Base-by-base conservation (phyloP, 2,329 filamentous ascomycete species). In the Pestalotiopsis sp. region DNA sequence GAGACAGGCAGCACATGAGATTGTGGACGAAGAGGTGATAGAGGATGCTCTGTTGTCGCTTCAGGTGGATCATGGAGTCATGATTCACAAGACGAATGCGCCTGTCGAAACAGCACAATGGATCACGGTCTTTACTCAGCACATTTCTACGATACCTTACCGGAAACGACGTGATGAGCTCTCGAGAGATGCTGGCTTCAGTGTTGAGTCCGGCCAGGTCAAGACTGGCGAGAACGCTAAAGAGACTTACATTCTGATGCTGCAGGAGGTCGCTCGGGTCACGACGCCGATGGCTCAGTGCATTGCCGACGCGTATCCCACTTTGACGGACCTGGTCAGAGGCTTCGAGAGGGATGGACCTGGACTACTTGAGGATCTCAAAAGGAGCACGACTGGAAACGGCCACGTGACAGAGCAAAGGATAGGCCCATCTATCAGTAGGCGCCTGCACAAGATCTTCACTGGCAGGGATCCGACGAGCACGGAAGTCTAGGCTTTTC, bases 121-220 rank as follows among this genome's bases (percentile, higher is more conserved):
- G 91, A 89, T 95, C 38, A 83, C 86, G 38, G 84, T 87, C 41
- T 94, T 95, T 74, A 95, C 93, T 0, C 91, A 94, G 75, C 91
- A 95, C 76, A 90, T 95, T 63, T 92, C 91, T 7, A 92, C 90
- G 1, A 89, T 92, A 25, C 93, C 92, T 0, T 95, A 95, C 78
- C 88, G 89, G 71, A 86, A 83, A 65, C 84, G 85, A 72, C 80
- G 81, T 25, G 86, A 89, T 67, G 78, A 80, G 41, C 78, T 80
- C 63, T 83, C 83, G 67, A 84, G 86, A 1, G 83, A 86, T 13
- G 89, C 89, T 1, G 85, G 87, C 0, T 95, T 95, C 77, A 95
- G 92, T 80, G 94, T 95, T 91, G 92, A 94, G 66, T 83, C 84
- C 0, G 93, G 93, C 0, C 93, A 95, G 79, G 91, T 95, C 57